Base-by-base conservation (phyloP, 257 asterid genomes). In the Solanum etuberosum region DNA sequence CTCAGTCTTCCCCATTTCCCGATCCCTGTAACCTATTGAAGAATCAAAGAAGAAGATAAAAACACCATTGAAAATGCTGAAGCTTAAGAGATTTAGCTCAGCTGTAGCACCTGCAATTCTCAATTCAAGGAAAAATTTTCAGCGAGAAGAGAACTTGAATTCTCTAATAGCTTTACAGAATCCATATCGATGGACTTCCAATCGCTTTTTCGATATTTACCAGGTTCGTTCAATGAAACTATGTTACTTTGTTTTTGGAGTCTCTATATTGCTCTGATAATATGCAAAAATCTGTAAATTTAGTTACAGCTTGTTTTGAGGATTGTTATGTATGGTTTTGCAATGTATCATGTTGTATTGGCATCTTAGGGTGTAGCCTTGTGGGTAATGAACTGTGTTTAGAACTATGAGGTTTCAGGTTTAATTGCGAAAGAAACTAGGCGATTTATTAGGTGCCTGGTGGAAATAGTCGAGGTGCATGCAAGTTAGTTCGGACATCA, bases 201-300 rank as follows among this genome's bases (percentile, higher is more conserved):
- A 65, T 43, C 99, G 99, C 87, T 97, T 91, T 89, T 92, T 94
- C 37, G 98, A 95, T 89, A 86, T 97, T 90, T 91, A 91, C 78
- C 97, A 97, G 99, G 99, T 95, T 87, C 1, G 88, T 89, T 71
- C 25, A 31, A 18, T 35, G 7, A 57, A 23, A 5, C 5, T 40
- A 3, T 9, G 16, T 20, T 48, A 48, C 8, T 48, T 48, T 12
- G 13, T 27, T 61, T 54, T 20, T 20, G 25, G 25, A 20, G n/a
- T 54, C 63, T 54, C 63, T 54, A 4, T 54, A 54, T 54, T 54
- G n/a, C 25, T 54, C 3, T 18, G 5, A 18, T 54, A 54, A 54
- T 54, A 54, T 54, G n/a, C 25, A 54, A 61, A 61, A 61, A 23
- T 23, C 15, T 23, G 29, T 23, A 59, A 59, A 59, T 59, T 59